These are phyloP conservation scores for Mesembryanthemum crystallinum DNA, from an alignment of 148 eudicot species.

Conservation along the genomic window DNA sequence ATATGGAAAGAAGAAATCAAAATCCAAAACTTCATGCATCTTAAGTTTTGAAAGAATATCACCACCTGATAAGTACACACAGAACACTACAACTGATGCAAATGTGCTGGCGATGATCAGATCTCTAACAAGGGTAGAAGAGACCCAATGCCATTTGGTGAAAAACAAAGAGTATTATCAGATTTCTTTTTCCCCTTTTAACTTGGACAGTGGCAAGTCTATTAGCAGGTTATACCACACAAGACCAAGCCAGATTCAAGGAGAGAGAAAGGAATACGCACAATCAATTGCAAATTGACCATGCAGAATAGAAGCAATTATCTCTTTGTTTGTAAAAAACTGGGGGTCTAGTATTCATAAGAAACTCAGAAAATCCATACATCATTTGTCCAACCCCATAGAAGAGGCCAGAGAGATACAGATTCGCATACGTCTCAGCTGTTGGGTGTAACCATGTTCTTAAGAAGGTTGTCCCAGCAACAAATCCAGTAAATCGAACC, in stretches of 20 bases:
- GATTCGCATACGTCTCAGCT: slow-evolving; percentile 52
- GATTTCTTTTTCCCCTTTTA: too few species aligned
- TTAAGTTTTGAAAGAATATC: slow-evolving; percentile 64
- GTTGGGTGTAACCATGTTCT: slow-evolving; percentile 62
- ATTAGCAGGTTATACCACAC: slow-evolving; percentile 35
- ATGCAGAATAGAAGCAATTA: slow-evolving; percentile 73
- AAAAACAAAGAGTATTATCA: slow-evolving; percentile 43
- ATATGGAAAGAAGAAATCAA: too few species aligned
- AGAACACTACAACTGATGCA: slow-evolving; percentile 56
- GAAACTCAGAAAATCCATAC: slow-evolving; percentile 89
- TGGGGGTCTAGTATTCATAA: slow-evolving; percentile 72
- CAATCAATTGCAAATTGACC: slow-evolving; percentile 69
- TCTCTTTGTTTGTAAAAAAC: slow-evolving; percentile 91
- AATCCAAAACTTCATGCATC: too few species aligned
- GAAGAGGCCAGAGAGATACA: slow-evolving; percentile 68
- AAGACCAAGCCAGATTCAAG: slow-evolving; percentile 78
- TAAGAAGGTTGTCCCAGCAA: slow-evolving; percentile 56
- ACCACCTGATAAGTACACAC: slow-evolving; percentile 69
- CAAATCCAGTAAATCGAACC: slow-evolving; percentile 69
- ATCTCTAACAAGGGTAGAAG: slow-evolving; percentile 66
- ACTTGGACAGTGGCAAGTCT: neutral
- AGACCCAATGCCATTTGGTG: slow-evolving; percentile 96
- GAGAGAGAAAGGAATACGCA: slow-evolving; percentile 67
- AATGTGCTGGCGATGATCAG: slow-evolving; percentile 76
- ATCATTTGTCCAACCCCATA: slow-evolving; percentile 65